Base-by-base conservation (phyloP, 345 rosid genomes). In the Moringa oleifera region DNA sequence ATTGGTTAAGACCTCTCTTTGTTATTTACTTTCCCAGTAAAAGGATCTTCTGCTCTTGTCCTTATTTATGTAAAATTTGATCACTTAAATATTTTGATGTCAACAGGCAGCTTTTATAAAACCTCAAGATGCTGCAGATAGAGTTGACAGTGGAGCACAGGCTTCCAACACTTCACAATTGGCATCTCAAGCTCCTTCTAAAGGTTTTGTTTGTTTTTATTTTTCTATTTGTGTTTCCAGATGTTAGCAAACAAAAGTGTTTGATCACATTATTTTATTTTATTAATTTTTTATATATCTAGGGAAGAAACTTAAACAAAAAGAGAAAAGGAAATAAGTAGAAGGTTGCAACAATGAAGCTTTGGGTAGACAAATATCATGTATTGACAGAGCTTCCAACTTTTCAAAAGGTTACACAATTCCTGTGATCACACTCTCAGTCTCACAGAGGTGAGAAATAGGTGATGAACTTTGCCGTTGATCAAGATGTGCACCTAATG, bases 21-120 rank as follows among this genome's bases (percentile, higher is more conserved):
- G 12, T 7, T 41, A 1, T 41, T 41, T 15, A 41, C 13, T 41
- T 41, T 41, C 13, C 13, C 47, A 7, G 6, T 41, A 15, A 15
- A 9, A 41, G 47, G 17, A 41, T 41, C 47, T 41, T 1, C 12
- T 41, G 37, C 12, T 41, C 47, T 41, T 41, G 6, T 41, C 47
- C 16, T 5, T 41, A 15, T 9, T 41, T 41, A 41, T 7, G 17
- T 11, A 15, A 41, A n/a, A 7, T 16, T 4, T 41, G 6, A 11
- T 41, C 47, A 28, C 55, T 69, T 21, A 50, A 51, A 41, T 41
- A 41, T 41, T 41, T 7, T 41, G 1, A 41, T 41, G 12, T 64
- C 66, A 71, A 57, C 57, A 93, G 97, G 94, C 80, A 74, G 72
- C 85, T 67, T 86, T 70, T 75, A 71, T 74, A 55, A 74, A 78